phyloP scores from a whole-genome alignment of 2,329 filamentous ascomycete genomes.

The Colletotrichum eleusines region DNA sequence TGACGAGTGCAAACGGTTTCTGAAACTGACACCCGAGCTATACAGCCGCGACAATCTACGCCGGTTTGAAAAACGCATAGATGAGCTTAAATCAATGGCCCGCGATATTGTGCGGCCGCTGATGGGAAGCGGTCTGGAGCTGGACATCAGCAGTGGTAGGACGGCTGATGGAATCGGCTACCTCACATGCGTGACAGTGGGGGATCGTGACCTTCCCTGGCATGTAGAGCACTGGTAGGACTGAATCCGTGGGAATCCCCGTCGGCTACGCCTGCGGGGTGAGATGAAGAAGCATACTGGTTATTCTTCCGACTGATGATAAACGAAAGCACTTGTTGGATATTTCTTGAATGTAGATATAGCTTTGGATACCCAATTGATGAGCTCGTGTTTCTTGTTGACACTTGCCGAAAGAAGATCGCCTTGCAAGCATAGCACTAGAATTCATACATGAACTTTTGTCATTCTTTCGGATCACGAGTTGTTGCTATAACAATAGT shows the following conservation, averaged over 20 bases:
- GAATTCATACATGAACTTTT: background rate
- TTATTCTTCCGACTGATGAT: conserved; percentile 28
- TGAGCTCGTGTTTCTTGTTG: background rate
- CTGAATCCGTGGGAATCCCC: background rate
- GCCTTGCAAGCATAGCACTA: conserved; percentile 12
- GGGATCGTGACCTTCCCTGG: conserved; percentile 65
- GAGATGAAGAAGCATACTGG: conserved; percentile 21
- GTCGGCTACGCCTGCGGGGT: conserved; percentile 1
- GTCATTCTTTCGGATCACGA: background rate
- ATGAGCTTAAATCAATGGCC: conserved; percentile 88
- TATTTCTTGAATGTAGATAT: conserved; percentile 8
- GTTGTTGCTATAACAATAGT: background rate
- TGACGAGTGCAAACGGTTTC: conserved; percentile 90
- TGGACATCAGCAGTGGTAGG: conserved; percentile 71
- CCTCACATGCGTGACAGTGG: conserved; percentile 63
- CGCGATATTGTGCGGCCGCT: conserved; percentile 85
- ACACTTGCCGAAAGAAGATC: background rate
- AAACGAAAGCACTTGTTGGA: conserved; percentile 23
- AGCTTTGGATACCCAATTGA: conserved; percentile 30
- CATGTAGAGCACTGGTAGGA: conserved; percentile 46
- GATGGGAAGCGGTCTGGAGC: conserved; percentile 86
- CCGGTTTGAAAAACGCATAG: conserved; percentile 86
- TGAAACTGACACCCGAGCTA: conserved; percentile 84
- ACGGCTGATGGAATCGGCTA: conserved; percentile 60
- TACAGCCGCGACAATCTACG: conserved; percentile 90